Evolutionary conservation across 495 filamentous ascomycete species (phyloP).

Genomic region (Penicillium tannophilum): DNA sequence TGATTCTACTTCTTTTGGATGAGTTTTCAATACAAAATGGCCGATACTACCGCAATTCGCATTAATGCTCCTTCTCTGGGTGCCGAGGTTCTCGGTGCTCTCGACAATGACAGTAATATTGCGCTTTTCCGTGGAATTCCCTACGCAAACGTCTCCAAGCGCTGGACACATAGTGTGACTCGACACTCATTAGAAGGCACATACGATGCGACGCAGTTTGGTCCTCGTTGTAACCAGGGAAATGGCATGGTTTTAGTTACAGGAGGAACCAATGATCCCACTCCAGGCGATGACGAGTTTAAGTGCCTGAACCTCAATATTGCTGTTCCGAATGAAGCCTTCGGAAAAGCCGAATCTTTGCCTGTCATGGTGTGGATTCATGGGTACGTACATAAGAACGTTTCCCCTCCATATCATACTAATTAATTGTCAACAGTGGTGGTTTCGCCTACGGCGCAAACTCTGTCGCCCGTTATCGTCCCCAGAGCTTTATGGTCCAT

Average conservation of each 20-base stretch:
- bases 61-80: background rate
- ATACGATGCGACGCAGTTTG: slow-evolving; percentile 2
- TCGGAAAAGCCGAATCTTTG: background rate
- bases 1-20: background rate
- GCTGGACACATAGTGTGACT: slow-evolving; percentile 5
- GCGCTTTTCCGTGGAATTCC: slow-evolving; percentile 4
- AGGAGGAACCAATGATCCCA: slow-evolving; percentile 7
- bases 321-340: background rate
- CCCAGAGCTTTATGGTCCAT: slow-evolving; percentile 3
- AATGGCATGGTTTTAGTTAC: slow-evolving; percentile 10
- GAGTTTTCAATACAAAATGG: background rate
- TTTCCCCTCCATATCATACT: background rate
- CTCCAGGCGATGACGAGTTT: slow-evolving; percentile 10
- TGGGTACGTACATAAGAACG: background rate
- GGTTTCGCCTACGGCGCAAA: slow-evolving; percentile 14
- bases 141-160: slow-evolving; percentile 2
- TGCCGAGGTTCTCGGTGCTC: background rate
- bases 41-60: background rate
- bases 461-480: slow-evolving; percentile 12
- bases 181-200: background rate
- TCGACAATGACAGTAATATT: slow-evolving; percentile 7
- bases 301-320: slow-evolving; percentile 7
- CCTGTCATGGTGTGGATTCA: slow-evolving; percentile 17
- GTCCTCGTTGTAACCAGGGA: slow-evolving; percentile 5
- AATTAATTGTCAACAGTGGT: background rate